Base-by-base conservation (phyloP, 192 early-diverging fungal genomes). In the Linnemannia exigua region DNA sequence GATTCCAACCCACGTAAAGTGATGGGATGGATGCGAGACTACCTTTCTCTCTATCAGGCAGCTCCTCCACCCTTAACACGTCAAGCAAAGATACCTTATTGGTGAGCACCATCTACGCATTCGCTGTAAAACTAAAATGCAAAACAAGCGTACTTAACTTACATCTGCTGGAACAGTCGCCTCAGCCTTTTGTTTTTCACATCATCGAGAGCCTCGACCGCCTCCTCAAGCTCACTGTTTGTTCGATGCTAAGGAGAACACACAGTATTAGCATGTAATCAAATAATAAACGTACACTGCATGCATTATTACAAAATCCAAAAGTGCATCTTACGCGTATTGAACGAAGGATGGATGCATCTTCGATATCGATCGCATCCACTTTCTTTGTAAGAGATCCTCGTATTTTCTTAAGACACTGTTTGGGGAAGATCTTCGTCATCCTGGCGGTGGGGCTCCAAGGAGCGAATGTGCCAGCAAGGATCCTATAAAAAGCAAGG, bases 161-260 rank as follows among this genome's bases (percentile, higher is more conserved):
- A 77, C 67, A 77, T 69, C n/a, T 77, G 76, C 35, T 77, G 76
- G 48, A 77, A 69, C 48, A 77, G 48, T 37, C 67, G 63, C 44
- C 76, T 44, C 36, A 77, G 76, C 47, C 35, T 77, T 46, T 47
- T 77, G 67, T 77, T 31, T 69, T 67, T 67, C 7, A 77, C 25
- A 7, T n/a, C 66, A 52, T 67, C n/a, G 46, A 77, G 67, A 52
- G 48, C 44, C 67, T 69, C 76, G 7, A 58, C 28, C n/a, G 76
- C 76, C 44, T 77, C 33, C 17, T 67, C 67, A 37, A 77, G 9
- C 38, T 77, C 76, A 61, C n/a, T 36, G 76, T 77, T 69, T 33
- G 44, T 22, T 31, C 67, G 25, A 77, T 77, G 76, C 76, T 77
- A 77, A 52, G 25, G 38, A 76, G 25, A 33, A 76, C 8, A 76